Base-by-base conservation (phyloP, 345 rosid genomes). In the Bruguiera parviflora region DNA sequence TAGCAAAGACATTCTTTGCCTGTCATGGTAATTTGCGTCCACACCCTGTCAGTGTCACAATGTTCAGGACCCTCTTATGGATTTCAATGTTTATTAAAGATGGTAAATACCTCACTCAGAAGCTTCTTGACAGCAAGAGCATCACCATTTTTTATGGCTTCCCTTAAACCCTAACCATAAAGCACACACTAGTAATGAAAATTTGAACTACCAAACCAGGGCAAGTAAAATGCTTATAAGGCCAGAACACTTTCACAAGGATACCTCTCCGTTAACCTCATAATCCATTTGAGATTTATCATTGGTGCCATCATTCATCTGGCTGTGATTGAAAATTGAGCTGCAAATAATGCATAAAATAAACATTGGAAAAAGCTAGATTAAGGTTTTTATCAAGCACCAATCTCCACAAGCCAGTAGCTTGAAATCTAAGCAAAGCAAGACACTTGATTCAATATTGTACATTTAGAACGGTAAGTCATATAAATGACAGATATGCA, bases 141-240 rank as follows among this genome's bases (percentile, higher is more conserved):
- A 64, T 92, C 96, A 70, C 87, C 94, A 78, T 87, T 92, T 82
- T 95, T 95, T 73, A 95, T 95, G 32, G 99, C 98, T 82, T 92
- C 98, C 77, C 99, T 85, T 72, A 92, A 79, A 68, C 99, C 98
- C 99, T 92, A 55, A 56, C 63, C 32, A 79, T 22, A 71, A 66
- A 65, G 49, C 15, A 43, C 18, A 13, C 5, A 43, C 21, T 19
- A 35, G 5, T 19, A 70, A 53, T 2, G 16, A 55, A 69, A 32
- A 60, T 68, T 43, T 6, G n/a, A 65, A 61, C 49, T 59, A 39
- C 33, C 49, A 53, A 39, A 61, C 22, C 35, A 39, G 5, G 29
- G 28, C 21, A 7, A 55, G 21, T 9, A 47, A 65, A 59, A 22
- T 53, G 10, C 55, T 53, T n/a, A 25, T 16, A 73, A 74, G 70